Evolutionary conservation across 2,329 filamentous ascomycete genomes (phyloP), one percentile per base, ranked within the genome.

Genomic region (Xylaria sp.): DNA sequence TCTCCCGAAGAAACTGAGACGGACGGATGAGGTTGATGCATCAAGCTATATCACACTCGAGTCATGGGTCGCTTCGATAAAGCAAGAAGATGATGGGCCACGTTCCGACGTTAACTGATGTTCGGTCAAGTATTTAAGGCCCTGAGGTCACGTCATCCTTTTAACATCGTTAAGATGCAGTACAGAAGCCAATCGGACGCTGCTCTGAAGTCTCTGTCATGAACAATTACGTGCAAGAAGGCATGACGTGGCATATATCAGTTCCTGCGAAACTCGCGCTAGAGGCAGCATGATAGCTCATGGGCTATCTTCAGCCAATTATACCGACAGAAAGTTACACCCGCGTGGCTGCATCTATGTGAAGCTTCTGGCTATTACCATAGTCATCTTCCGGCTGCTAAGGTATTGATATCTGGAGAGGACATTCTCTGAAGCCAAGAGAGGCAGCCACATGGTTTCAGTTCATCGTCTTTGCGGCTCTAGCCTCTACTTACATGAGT

Each of bases 1-100:
- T 70, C 66, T 75, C 65, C 59, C 25, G 60, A 69, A 28, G 66
- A 20, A 5, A 30, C 55, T 62, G 70, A 58, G n/a, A 53, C 62
- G 18, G 69, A 63, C 39, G 69, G 72, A 68, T 76, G 72, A 76
- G 46, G n/a, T 36, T 5, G n/a, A 32, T 25, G 23, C 53, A 39
- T n/a, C 6, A 52, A 28, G 32, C 52, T n/a, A 50, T 48, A 18
- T 13, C 20, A 55, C 18, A 30, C 36, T 5, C 50, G 18, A 36
- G 12, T 20, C 12, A 34, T 28, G 32, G 15, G 48, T 25, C 30
- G 56, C 41, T 48, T 46, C 36, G 41, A 46, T n/a, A 28, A 28
- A 45, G 34, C 20, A 56, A 50, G 18, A 61, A n/a, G 34, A 46
- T 4, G 6, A 36, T 39, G 18, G n/a, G 18, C 10, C 34, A 9